Conservation (phyloP, 73 alveolate species). For the Stentor roeselii region DNA sequence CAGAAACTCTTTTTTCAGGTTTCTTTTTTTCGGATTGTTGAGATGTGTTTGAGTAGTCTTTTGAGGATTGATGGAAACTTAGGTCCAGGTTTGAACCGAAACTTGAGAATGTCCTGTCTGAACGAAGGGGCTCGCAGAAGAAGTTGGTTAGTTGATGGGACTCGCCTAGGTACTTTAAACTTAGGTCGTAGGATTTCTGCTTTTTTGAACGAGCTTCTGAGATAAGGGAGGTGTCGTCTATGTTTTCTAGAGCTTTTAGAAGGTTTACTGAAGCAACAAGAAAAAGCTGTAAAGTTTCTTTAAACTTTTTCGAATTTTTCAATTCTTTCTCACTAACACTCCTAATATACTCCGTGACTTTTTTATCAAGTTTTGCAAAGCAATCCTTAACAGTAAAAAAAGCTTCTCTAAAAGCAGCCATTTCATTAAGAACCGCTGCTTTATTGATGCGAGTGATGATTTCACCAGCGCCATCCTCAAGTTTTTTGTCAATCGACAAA, state of each 20-base stretch:
- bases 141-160: neutral
- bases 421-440: conserved; percentile 6
- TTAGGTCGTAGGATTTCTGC: neutral
- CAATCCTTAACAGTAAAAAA: neutral
- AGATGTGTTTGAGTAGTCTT: too few species aligned
- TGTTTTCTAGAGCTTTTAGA: neutral
- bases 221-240: neutral
- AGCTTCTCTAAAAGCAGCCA: conserved; percentile 14
- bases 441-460: conserved; percentile 1
- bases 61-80: neutral
- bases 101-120: neutral
- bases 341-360: neutral
- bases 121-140: neutral
- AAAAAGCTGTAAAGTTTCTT: neutral
- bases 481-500: neutral
- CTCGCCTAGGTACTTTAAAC: neutral
- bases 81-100: neutral
- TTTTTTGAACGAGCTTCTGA: neutral
- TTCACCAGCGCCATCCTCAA: neutral
- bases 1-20: too few species aligned
- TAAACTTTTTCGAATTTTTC: conserved; percentile 1
- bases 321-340: conserved; percentile 6
- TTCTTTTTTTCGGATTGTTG: too few species aligned
- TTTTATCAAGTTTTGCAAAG: neutral
- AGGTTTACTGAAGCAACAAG: neutral